A percentile compares a stretch with the other conserved stretches of the same genome.
These are phyloP conservation scores for Phaeoacremonium minimum DNA, from an alignment of 2,329 filamentous ascomycete genomes.

Conservation along the genomic window DNA sequence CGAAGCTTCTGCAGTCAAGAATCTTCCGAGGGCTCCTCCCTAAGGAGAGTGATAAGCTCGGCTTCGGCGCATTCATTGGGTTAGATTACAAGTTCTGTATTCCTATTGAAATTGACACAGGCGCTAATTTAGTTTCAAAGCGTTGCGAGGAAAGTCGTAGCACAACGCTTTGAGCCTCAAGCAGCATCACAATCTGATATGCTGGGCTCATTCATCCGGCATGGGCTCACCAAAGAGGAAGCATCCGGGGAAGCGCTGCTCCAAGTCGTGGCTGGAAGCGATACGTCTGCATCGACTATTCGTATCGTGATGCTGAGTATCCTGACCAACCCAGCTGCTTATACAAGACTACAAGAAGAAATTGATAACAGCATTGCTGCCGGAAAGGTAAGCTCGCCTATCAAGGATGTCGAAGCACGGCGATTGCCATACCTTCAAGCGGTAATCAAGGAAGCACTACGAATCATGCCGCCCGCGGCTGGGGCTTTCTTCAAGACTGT, in stretches of 20 bases:
- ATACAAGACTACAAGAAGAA: conserved; percentile 11
- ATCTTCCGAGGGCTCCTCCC: conserved; percentile 36
- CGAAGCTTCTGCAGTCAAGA: conserved; percentile 33
- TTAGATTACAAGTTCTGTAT: conserved; percentile 2
- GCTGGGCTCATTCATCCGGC: conserved; percentile 5
- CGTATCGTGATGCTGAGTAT: conserved; percentile 42
- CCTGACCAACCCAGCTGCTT: conserved; percentile 33
- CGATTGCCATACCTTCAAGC: conserved; percentile 29
- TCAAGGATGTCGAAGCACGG: conserved; percentile 18
- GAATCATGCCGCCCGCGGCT: conserved; percentile 26
- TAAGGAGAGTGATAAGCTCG: conserved; percentile 29
- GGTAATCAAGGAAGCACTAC: conserved; percentile 31
- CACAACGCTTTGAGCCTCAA: conserved; percentile 13
- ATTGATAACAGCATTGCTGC: conserved; percentile 31
- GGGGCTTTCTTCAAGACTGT: conserved; percentile 13
- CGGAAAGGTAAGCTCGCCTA: conserved; percentile 26
- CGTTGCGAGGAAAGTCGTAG: conserved; percentile 16
- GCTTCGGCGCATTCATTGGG: conserved; percentile 32
- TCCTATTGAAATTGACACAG: neutral
- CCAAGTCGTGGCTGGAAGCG: conserved; percentile 41
- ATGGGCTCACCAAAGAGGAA: conserved; percentile 3
- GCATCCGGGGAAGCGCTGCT: conserved; percentile 2
- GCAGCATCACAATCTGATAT: conserved; percentile 7
- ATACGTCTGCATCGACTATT: conserved; percentile 46
- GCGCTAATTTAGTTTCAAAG: too few relatives aligned